Base-by-base conservation (phyloP, 2,329 filamentous ascomycete genomes). In the Stachybotrys echinatus region DNA sequence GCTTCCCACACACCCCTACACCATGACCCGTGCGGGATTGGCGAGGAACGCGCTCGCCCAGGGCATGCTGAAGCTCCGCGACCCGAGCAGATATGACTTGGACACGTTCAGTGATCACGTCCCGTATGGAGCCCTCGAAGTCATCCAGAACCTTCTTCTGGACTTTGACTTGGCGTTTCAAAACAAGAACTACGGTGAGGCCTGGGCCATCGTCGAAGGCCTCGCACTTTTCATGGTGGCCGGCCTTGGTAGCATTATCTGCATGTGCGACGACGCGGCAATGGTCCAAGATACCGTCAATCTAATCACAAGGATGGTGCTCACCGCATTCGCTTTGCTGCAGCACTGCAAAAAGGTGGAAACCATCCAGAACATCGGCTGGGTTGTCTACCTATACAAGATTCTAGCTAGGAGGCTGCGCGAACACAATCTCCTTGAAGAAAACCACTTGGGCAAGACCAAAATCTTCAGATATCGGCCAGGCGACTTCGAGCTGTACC, bases 131-230 rank as follows among this genome's bases (percentile, higher is more conserved):
- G 46, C 63, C 5, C 42, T 74, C 6, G 70, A 75, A 57, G 52
- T 71, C 1, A 22, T 72, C 18, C 60, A 74, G 57, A 75, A 76
- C 50, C 50, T 72, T 10, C 22, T 74, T 1, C 59, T 74, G 20
- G 68, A 72, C 53, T 71, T 67, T 46, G 57, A 63, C 3, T 66
- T 72, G 48, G 68, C 62, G 4, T 48, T 18, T 38, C 34, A 21
- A 17, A 52, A 54, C 7, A 57, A 57, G 19, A 56, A 66, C 31
- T 68, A 65, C 68, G 64, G 61, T 45, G 66, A 70, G 51, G 61
- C 70, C 52, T 74, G 68, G 69, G 62, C 62, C 17, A 55, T 74
- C 3, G 73, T 73, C 47, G 70, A 75, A 54, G 64, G 53, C 3
- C 49, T 67, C 7, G 64, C 45, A 1, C 46, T 45, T 17, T 52